Evolutionary conservation across 768 basidiomycete species (phyloP), one percentile per base, ranked within the genome.

Genomic region (Termitomyces sp.): DNA sequence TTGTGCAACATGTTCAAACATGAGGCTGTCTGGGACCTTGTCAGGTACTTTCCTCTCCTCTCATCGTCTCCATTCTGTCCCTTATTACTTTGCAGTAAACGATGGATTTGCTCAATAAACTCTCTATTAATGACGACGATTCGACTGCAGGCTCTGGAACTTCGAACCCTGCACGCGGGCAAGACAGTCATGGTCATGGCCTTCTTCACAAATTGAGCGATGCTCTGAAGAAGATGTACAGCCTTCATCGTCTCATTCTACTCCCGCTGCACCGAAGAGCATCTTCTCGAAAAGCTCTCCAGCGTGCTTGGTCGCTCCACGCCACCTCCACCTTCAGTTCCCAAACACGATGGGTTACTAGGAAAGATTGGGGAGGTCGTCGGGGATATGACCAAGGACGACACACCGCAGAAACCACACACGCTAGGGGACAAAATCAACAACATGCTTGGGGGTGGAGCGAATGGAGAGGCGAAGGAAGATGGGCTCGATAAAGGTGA

Each of bases 401-500:
- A 58, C 26, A 44, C 56, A 33, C 64, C 59, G 14, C 18, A 44
- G 36, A 65, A 64, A 56, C 63, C 56, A n/a, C 50, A 62, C 32
- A 55, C 54, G 26, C 26, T 66, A 8, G 58, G 35, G 20, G 66
- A 62, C 40, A 66, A 66, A 56, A 62, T 66, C 32, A 62, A 65
- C 40, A 51, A 54, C 14, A 49, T 53, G 35, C 53, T 66, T n/a
- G 66, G 66, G 2, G 66, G 66, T 14, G 64, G 64, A n/a, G 38
- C 56, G 3, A 57, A 54, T 42, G 64, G 54, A 3, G 66, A 66
- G 56, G 32, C 57, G 42, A 64, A 66, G 24, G 66, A 65, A 57
- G 66, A 59, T 59, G 16, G 24, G 32, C 52, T 64, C 46, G 74
- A 75, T 58, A 75, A 74, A 66, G 64, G 73, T 73, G 33, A 52